Conservation (phyloP, 73 alveolate genomes). For the Breviolum minutum region DNA sequence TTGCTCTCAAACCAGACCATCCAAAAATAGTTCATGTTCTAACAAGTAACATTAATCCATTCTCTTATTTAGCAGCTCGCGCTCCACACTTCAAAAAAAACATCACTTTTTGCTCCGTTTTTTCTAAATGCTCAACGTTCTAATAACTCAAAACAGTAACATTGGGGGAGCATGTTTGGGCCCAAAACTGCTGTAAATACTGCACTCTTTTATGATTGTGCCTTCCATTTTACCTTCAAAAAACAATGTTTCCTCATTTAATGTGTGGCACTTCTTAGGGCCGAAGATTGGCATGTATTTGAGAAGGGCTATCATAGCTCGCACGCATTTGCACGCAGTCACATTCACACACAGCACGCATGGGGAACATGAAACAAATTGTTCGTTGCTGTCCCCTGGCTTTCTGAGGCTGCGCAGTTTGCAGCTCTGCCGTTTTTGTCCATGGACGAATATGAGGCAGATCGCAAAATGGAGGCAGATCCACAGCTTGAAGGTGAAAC, state of each 20-base stretch:
- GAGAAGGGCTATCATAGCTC: background rate
- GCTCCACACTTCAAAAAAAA: too few species aligned
- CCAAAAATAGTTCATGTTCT: too few species aligned
- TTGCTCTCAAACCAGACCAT: too few species aligned
- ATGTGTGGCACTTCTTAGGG: background rate
- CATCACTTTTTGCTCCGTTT: too few species aligned
- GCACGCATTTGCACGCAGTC: too few species aligned
- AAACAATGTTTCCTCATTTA: background rate
- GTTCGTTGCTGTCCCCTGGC: background rate
- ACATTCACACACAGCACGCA: too few species aligned
- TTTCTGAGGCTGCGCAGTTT: background rate
- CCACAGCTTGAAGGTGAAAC: background rate
- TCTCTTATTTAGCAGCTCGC: too few species aligned
- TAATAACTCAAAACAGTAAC: too few species aligned
- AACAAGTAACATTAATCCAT: too few species aligned
- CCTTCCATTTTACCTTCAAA: background rate
- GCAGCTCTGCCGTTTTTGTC: background rate
- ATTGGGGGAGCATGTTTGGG: too few species aligned
- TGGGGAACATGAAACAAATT: background rate
- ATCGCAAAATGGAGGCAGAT: background rate
- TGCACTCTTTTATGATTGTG: background rate
- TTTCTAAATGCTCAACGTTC: too few species aligned
- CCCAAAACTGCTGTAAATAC: too few species aligned
- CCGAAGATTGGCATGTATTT: background rate
- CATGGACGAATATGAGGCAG: background rate